Base-by-base conservation (phyloP, 441 rosid genomes). In the Biscutella laevigata region DNA sequence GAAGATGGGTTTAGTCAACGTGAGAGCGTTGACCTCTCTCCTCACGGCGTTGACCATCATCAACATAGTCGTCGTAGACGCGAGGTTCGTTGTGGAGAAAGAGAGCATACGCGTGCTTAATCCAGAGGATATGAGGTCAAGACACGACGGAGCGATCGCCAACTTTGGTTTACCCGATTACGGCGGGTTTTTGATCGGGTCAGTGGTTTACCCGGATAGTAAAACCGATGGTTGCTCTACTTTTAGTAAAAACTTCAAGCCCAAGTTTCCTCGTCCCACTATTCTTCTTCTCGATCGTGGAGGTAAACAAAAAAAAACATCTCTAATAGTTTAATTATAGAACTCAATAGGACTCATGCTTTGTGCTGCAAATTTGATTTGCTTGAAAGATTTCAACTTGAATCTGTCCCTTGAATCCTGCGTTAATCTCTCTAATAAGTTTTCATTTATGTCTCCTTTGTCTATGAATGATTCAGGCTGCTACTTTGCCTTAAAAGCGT, bases 81-180 rank as follows among this genome's bases (percentile, higher is more conserved):
- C 86, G 62, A 78, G 80, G 71, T 89, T 89, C 66, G 77, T 89
- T 19, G 97, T 86, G 46, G 97, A 89, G 84, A 89, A 84, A 68
- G 84, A 79, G 49, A 89, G 76, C 63, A 72, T 89, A 38, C 64
- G 74, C 10, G 91, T 89, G 48, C 28, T 89, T 24, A 79, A 80
- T 25, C 95, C 97, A 4, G 39, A 28, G 50, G 66, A 25, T 21
- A 47, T 82, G 77, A 67, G 69, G 48, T 57, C 80, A 4, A 80
- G 72, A 45, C 91, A 53, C 17, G 97, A 86, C 50, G 76, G 87
- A 32, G 78, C 95, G 1, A 80, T 89, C 1, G 94, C 82, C 0
- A 89, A 89, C 67, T 86, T 89, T 50, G 95, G 97, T 3, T 53
- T 79, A 14, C 97, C 97, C 7, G 82, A 86, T 53, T 89, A 89